A percentile compares a stretch with the other conserved stretches of the same genome.
These are phyloP conservation scores for Xylaria multiplex DNA, from an alignment of 2,329 filamentous ascomycete species.

Conservation along the genomic window DNA sequence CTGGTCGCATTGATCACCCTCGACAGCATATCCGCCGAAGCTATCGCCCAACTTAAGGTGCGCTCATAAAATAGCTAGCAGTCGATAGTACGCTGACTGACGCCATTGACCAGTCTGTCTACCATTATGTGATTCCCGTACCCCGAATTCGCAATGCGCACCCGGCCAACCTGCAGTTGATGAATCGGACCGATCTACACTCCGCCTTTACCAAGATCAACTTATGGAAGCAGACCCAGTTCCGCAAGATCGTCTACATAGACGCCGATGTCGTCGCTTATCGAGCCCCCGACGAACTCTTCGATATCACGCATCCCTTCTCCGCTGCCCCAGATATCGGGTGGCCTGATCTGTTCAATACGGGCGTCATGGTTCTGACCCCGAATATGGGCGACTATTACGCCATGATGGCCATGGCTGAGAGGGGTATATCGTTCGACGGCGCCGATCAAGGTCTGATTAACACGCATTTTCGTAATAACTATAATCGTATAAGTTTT, in stretches of 20 bases:
- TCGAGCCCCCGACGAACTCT: constrained; percentile 91
- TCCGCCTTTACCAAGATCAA: constrained; percentile 97
- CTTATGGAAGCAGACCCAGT: constrained; percentile 91
- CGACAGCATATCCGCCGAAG: constrained; percentile 79
- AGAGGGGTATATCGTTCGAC: constrained; percentile 91
- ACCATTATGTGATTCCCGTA: constrained; percentile 89
- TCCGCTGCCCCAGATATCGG: constrained; percentile 90
- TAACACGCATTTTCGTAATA: constrained; percentile 90
- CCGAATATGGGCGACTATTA: constrained; percentile 90
- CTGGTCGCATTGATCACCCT: constrained; percentile 85
- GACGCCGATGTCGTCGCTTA: constrained; percentile 94
- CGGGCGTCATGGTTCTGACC: constrained; percentile 91
- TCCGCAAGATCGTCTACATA: constrained; percentile 91
- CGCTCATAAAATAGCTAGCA: constrained; percentile 39
- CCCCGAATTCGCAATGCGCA: constrained; percentile 79
- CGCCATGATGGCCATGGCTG: constrained; percentile 83
- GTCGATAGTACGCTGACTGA: constrained; percentile 8
- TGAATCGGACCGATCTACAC: constrained; percentile 89
- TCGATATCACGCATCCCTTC: constrained; percentile 70
- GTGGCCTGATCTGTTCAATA: constrained; percentile 98
- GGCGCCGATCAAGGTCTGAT: constrained; percentile 95
- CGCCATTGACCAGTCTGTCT: constrained; percentile 70
- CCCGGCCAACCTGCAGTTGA: constrained; percentile 85
- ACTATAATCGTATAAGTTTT: constrained; percentile 90
- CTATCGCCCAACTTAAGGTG: constrained; percentile 82